Evolutionary conservation across 345 rosid species (phyloP).

Genomic region (Litchi chinensis): DNA sequence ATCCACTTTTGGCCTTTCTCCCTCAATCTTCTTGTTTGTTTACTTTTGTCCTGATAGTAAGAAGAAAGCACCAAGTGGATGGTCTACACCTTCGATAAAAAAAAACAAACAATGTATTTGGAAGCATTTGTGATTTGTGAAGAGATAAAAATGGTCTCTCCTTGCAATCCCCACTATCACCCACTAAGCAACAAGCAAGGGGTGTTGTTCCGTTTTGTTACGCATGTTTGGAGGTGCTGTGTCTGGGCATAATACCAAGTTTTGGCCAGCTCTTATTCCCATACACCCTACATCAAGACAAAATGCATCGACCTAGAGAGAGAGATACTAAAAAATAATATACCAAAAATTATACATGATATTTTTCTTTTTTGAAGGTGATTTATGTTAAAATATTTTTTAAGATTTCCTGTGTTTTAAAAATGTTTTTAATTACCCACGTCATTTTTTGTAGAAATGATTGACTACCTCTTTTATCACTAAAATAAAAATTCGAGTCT

Average conservation of each 20-base stretch:
- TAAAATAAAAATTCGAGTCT: too few relatives aligned
- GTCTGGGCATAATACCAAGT: slow-evolving; percentile 37
- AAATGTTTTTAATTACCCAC: too few relatives aligned
- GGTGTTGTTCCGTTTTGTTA: slow-evolving; percentile 52
- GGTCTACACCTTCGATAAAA: slow-evolving; percentile 16
- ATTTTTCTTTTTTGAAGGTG: too few relatives aligned
- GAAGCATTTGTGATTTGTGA: slow-evolving; percentile 21
- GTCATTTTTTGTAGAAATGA: too few relatives aligned
- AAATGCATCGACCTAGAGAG: slow-evolving; percentile 5
- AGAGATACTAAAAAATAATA: background rate
- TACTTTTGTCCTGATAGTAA: slow-evolving; percentile 28
- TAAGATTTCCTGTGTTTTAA: too few relatives aligned
- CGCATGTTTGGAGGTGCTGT: slow-evolving; percentile 44
- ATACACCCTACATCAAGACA: slow-evolving; percentile 37
- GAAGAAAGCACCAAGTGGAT: slow-evolving; percentile 32
- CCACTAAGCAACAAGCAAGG: slow-evolving; percentile 49
- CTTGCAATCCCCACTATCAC: slow-evolving; percentile 48
- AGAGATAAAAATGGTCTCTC: slow-evolving; percentile 9
- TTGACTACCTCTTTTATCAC: too few relatives aligned
- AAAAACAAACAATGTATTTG: slow-evolving; percentile 46
- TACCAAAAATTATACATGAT: too few relatives aligned
- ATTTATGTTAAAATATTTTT: too few relatives aligned
- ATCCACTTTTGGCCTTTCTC: slow-evolving; percentile 24
- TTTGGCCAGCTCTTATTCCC: slow-evolving; percentile 61
- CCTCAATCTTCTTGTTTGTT: slow-evolving; percentile 21